phyloP scores from a whole-genome alignment of 345 rosid species.

The Heritiera fomes region DNA sequence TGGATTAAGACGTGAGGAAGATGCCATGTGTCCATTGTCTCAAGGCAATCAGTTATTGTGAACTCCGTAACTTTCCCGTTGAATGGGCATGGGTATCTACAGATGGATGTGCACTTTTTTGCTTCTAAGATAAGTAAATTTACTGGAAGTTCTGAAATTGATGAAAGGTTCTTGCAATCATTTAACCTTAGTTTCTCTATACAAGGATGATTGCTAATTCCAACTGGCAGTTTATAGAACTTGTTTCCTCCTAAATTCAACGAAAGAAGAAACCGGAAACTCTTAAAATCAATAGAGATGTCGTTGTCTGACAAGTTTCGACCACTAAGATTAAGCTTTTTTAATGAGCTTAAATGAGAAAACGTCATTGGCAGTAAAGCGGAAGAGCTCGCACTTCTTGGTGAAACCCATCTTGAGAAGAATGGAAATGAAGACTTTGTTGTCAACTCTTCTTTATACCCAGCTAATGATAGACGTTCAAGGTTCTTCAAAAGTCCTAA shows the following conservation, averaged over 20 bases:
- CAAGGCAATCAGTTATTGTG: too few relatives aligned
- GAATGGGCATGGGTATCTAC: too few relatives aligned
- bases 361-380: neutral
- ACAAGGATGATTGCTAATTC: neutral
- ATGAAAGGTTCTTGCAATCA: neutral
- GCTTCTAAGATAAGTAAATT: rapidly evolving
- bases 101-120: neutral
- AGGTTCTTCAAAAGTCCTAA: neutral
- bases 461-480: neutral
- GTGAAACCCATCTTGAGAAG: neutral
- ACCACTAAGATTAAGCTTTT: neutral
- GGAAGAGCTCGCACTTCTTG: too few relatives aligned
- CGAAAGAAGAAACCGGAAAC: neutral
- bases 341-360: neutral
- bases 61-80: too few relatives aligned
- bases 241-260: neutral
- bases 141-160: neutral
- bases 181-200: neutral
- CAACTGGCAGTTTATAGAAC: neutral
- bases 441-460: too few relatives aligned
- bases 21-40: too few relatives aligned
- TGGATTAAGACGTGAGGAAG: too few relatives aligned
- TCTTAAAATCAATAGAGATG: neutral
- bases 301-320: neutral
- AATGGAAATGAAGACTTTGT: neutral